phyloP scores from a whole-genome alignment of 257 asterid species.

The Lycium ferocissimum region DNA sequence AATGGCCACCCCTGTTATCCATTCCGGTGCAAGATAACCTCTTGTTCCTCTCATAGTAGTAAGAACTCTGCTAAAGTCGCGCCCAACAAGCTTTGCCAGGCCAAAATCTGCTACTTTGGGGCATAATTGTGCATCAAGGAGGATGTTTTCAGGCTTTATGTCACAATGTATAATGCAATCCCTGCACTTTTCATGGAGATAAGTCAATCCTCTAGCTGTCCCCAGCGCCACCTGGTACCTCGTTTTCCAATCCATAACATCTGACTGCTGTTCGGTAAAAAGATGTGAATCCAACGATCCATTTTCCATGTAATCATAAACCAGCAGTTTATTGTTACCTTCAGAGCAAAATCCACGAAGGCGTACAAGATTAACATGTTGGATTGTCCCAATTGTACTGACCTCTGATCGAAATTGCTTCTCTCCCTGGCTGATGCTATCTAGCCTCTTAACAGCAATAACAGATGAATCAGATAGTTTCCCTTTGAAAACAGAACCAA shows the following conservation, averaged over 20 bases:
- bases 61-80: slow-evolving; percentile 51
- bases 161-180: slow-evolving; percentile 62
- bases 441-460: slow-evolving; percentile 60
- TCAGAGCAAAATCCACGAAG: slow-evolving; percentile 62
- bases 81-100: slow-evolving; percentile 63
- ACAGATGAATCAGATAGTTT: slow-evolving; percentile 50
- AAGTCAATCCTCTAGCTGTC: slow-evolving; percentile 60
- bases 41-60: slow-evolving; percentile 60
- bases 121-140: slow-evolving; percentile 48
- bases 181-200: slow-evolving; percentile 65
- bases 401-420: slow-evolving; percentile 66
- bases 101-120: slow-evolving; percentile 69
- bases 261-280: slow-evolving; percentile 43
- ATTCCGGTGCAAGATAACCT: slow-evolving; percentile 63
- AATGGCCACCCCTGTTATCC: slow-evolving; percentile 56
- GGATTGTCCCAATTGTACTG: slow-evolving; percentile 64
- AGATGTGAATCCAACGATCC: slow-evolving; percentile 54
- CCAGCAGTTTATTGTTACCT: slow-evolving; percentile 49
- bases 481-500: slow-evolving; percentile 62
- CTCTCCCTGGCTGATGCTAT: slow-evolving; percentile 60
- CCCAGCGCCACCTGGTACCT: slow-evolving; percentile 61
- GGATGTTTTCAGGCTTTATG: slow-evolving; percentile 60
- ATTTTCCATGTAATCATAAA: slow-evolving; percentile 56
- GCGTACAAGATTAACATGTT: slow-evolving; percentile 58
- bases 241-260: slow-evolving; percentile 47